These are phyloP conservation scores for Myxozyma geophila DNA, from an alignment of 805 yeast species.

Conservation along the genomic window DNA sequence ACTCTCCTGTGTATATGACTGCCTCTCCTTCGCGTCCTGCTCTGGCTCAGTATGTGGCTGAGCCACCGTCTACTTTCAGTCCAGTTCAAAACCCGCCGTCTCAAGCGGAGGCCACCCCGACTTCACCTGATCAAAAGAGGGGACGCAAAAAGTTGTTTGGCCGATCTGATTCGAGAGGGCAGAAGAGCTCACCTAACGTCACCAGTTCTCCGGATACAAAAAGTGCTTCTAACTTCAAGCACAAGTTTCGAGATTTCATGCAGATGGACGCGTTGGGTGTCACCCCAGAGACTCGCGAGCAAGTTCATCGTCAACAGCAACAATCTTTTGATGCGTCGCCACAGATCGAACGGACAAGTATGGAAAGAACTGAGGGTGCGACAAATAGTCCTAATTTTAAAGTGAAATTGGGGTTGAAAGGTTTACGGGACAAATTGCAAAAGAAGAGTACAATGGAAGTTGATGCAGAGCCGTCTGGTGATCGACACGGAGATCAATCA, in stretches of 20 bases:
- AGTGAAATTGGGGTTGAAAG: conserved; percentile 13
- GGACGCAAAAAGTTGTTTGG: not conserved
- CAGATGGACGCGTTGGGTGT: conserved; percentile 33
- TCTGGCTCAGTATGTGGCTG: not conserved
- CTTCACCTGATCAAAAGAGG: not conserved
- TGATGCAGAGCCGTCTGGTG: not conserved
- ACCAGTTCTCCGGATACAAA: not conserved
- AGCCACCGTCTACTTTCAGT: not conserved
- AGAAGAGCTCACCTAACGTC: not conserved
- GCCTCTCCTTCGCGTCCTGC: not conserved
- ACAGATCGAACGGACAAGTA: not conserved
- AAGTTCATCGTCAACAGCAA: not conserved
- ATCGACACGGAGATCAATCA: not conserved
- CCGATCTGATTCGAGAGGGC: not conserved
- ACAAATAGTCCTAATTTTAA: not conserved
- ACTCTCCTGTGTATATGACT: not conserved
- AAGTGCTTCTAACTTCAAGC: conserved; percentile 2
- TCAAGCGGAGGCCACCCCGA: not conserved
- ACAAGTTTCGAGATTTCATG: conserved; percentile 24
- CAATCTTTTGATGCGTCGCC: not conserved
- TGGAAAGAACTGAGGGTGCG: not conserved
- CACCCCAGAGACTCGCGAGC: conserved; percentile 20
- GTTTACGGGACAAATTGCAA: conserved; percentile 2
- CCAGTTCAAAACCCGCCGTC: not conserved
- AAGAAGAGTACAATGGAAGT: not conserved